Conservation (phyloP, 305 asterid species). For the Fraxinus latifolia region DNA sequence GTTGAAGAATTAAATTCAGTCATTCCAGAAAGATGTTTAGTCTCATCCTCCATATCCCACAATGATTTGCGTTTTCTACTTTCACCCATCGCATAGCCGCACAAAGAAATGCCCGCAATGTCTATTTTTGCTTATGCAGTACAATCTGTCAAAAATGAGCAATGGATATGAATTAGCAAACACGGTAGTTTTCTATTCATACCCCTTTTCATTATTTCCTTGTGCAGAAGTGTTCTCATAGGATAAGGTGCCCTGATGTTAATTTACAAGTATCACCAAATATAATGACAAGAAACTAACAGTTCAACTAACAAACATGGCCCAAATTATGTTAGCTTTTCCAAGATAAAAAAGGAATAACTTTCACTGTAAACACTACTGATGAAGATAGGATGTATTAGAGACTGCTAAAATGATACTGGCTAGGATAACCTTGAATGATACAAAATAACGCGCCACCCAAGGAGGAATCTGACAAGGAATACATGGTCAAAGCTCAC, state of each 20-base stretch:
- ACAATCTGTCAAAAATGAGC: conserved; percentile 39
- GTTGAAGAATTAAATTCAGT: conserved; percentile 27
- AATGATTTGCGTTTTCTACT: conserved; percentile 65
- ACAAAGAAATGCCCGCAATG: conserved; percentile 27
- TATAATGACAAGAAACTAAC: neutral
- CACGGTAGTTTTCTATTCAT: neutral
- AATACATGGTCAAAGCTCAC: neutral
- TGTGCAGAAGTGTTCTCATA: neutral
- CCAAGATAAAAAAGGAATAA: neutral
- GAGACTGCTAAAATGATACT: neutral
- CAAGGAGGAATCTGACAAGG: neutral
- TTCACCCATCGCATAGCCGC: conserved; percentile 55
- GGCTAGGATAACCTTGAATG: neutral
- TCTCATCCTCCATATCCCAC: conserved; percentile 63
- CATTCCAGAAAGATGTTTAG: conserved; percentile 30
- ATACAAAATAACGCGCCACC: neutral
- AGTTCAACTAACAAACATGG: conserved; percentile 1
- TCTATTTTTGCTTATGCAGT: conserved; percentile 32
- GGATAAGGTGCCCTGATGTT: neutral
- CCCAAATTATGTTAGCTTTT: neutral
- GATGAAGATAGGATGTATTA: neutral
- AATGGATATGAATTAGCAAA: neutral
- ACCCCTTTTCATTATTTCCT: neutral
- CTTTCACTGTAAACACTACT: neutral
- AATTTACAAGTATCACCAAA: neutral